A percentile compares a stretch with the other conserved stretches of the same genome.
Conservation (phyloP, 352 stramenopile genomes). For the Phytophthora sp. region DNA sequence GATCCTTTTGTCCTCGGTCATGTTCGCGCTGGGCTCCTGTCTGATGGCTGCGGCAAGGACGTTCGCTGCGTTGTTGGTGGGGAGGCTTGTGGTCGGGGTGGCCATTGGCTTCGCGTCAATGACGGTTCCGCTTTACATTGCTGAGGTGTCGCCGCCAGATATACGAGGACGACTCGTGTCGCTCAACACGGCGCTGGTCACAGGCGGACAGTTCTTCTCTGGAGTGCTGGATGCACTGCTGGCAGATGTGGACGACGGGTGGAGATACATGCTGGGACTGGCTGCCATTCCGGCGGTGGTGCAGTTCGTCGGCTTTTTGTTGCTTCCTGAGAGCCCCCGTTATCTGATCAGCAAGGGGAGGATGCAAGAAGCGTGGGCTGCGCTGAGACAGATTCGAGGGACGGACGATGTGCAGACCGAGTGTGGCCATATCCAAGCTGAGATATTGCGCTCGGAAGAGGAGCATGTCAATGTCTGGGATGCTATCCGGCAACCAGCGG, state of each 20-base stretch:
- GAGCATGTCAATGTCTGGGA: conserved; percentile 42
- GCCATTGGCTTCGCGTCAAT: conserved; percentile 82
- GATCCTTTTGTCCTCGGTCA: conserved; percentile 68
- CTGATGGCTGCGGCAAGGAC: conserved; percentile 60
- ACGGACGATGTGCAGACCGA: conserved; percentile 58
- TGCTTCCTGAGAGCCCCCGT: conserved; percentile 76
- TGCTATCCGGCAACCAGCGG: conserved; percentile 34
- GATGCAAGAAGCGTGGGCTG: conserved; percentile 50
- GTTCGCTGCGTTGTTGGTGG: conserved; percentile 59
- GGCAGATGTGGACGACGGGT: conserved; percentile 57
- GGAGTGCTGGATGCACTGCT: conserved; percentile 63
- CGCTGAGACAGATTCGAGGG: conserved; percentile 60
- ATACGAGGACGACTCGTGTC: conserved; percentile 75
- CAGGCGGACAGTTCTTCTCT: conserved; percentile 82
- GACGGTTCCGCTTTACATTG: conserved; percentile 85
- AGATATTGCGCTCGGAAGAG: conserved; percentile 40
- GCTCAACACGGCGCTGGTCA: conserved; percentile 77
- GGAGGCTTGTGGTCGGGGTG: conserved; percentile 64
- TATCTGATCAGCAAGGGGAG: conserved; percentile 60
- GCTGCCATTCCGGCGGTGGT: conserved; percentile 62
- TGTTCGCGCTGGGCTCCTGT: conserved; percentile 68
- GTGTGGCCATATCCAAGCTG: conserved; percentile 61
- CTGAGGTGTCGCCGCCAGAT: conserved; percentile 71
- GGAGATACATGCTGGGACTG: conserved; percentile 87
- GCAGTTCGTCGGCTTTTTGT: conserved; percentile 76